These are phyloP conservation scores for Spencermartinsiella europaea DNA, from an alignment of 805 yeast genomes.

Conservation along the genomic window DNA sequence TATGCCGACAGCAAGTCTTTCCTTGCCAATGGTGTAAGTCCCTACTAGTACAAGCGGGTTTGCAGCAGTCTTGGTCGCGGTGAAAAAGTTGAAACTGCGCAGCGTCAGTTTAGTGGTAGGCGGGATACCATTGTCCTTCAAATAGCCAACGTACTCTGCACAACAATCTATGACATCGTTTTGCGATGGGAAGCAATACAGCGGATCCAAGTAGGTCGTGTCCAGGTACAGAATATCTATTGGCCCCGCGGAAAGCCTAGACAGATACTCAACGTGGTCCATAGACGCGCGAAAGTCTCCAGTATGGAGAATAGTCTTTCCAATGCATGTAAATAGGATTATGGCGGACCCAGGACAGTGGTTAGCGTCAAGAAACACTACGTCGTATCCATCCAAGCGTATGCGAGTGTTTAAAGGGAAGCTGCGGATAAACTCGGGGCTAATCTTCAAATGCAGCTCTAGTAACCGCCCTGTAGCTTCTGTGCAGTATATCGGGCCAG, in stretches of 20 bases:
- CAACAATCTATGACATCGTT: constrained; percentile 56
- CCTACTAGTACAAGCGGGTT: constrained; percentile 66
- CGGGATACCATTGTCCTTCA: constrained; percentile 32
- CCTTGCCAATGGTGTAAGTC: constrained; percentile 90
- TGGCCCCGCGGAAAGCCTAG: constrained; percentile 23
- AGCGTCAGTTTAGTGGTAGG: constrained; percentile 13
- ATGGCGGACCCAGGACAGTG: constrained; percentile 96
- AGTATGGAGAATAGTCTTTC: constrained; percentile 59
- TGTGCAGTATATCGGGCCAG: constrained; percentile 69
- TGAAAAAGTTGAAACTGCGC: constrained; percentile 16
- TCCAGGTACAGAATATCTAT: constrained; percentile 74
- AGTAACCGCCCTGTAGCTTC: constrained; percentile 59
- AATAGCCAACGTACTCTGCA: constrained; percentile 45
- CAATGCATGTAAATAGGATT: constrained; percentile 54
- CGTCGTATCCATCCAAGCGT: constrained; percentile 43
- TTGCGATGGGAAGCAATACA: constrained; percentile 74
- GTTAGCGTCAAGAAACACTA: constrained; percentile 74
- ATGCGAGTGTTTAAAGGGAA: constrained; percentile 41
- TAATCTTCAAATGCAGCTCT: constrained; percentile 49
- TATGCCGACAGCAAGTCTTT: constrained; percentile 60
- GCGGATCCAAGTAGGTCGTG: constrained; percentile 81
- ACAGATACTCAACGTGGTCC: constrained; percentile 42
- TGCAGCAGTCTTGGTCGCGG: constrained; percentile 10
- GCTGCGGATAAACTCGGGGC: constrained; percentile 36
- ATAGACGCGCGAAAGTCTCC: constrained; percentile 84